These are phyloP conservation scores for Sphagnum tenellum DNA, from an alignment of 225 moss, liverwort and hornwort species.

Conservation along the genomic window DNA sequence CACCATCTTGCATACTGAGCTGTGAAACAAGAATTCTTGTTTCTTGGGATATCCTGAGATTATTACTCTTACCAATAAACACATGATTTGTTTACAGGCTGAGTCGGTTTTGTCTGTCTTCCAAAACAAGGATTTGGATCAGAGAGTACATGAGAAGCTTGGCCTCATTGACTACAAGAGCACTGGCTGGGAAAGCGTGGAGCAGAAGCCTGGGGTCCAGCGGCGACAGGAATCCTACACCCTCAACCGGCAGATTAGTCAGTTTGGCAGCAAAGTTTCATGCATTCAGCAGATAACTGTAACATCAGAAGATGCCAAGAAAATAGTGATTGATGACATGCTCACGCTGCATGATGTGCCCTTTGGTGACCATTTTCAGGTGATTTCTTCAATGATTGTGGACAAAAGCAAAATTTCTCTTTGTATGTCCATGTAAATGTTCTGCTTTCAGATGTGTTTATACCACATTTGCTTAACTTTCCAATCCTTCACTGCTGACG, in stretches of 20 bases:
- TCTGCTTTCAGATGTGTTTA: too few species aligned
- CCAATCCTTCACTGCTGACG: too few species aligned
- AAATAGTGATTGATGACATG: constrained; percentile 41
- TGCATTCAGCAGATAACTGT: constrained; percentile 55
- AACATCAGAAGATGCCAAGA: constrained; percentile 23
- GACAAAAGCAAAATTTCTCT: too few species aligned
- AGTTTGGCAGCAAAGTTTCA: constrained; percentile 62
- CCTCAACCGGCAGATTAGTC: constrained; percentile 47
- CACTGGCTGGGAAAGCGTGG: constrained; percentile 63
- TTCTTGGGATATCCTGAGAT: too few species aligned
- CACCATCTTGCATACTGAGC: too few species aligned
- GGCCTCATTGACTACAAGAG: constrained; percentile 43
- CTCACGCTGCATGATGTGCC: constrained; percentile 61
- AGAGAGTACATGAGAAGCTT: constrained; percentile 42
- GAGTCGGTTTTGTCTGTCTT: constrained; percentile 18
- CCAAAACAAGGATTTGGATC: constrained; percentile 25
- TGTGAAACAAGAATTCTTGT: too few species aligned
- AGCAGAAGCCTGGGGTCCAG: constrained; percentile 32
- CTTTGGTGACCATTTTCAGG: constrained; percentile 71
- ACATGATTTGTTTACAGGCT: constrained; percentile 11
- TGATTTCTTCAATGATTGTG: constrained; percentile 1
- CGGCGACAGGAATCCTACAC: constrained; percentile 45
- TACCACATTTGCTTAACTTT: too few species aligned
- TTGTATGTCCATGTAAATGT: too few species aligned
- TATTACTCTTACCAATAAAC: too few species aligned